These are phyloP conservation scores for Coprinopsis sp. DNA, from an alignment of 768 basidiomycete species.

Conservation along the genomic window DNA sequence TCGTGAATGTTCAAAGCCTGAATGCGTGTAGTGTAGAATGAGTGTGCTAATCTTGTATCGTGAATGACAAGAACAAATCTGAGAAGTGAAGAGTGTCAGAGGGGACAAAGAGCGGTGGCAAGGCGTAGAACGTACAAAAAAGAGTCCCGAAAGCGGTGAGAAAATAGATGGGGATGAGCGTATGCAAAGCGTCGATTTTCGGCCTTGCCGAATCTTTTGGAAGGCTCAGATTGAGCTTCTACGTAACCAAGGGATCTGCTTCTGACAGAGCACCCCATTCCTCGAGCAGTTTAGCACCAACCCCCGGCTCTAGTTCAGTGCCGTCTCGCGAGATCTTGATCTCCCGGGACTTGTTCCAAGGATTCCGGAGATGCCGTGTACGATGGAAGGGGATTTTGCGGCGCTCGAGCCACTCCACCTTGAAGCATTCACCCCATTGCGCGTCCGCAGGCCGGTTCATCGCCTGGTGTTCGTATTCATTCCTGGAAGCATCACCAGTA, in stretches of 20 bases:
- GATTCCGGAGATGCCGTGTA: constrained; percentile 79
- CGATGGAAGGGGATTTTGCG: constrained; percentile 67
- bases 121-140: neutral
- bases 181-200: no score
- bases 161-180: no score
- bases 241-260: neutral
- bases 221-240: no score
- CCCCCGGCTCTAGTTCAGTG: constrained; percentile 82
- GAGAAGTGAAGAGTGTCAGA: neutral
- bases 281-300: constrained; percentile 63
- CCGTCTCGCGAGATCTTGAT: constrained; percentile 85
- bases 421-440: constrained; percentile 75
- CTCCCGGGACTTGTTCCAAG: constrained; percentile 86
- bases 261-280: constrained; percentile 50
- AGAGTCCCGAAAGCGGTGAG: neutral
- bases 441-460: neutral
- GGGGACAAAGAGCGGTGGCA: neutral
- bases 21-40: constrained; percentile 25
- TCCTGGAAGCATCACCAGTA: constrained; percentile 8
- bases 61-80: constrained; percentile 46
- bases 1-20: constrained; percentile 1
- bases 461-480: constrained; percentile 13
- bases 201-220: no score
- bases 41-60: constrained; percentile 39
- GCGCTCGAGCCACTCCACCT: constrained; percentile 77